Evolutionary conservation across 257 asterid species (phyloP), one percentile per base, ranked within the genome.

Genomic region (Ophiorrhiza pumila): DNA sequence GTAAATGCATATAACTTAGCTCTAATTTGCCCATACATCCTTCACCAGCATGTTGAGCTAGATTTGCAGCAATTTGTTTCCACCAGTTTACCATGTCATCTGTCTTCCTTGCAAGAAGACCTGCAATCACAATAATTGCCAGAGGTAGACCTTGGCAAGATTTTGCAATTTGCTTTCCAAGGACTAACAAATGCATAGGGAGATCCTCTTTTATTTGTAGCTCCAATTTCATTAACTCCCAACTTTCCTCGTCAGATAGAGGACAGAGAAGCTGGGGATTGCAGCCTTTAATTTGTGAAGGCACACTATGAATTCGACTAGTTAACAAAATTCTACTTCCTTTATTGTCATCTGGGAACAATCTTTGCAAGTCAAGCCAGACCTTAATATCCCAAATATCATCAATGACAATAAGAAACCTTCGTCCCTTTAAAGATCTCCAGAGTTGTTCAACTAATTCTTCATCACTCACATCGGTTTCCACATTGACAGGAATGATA

Each of bases 101-200:
- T 80, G 77, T 15, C 25, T 74, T 79, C 68, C 80, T 46, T 63
- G 29, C 25, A 43, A 80, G 80, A 58, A 80, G 68, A 25, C 87
- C 84, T 6, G 80, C 73, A 18, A 83, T 69, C 27, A 83, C 84
- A 57, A 80, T 79, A 45, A 80, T 72, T 9, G 87, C 83, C 9
- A 83, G 73, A 9, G 83, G 85, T 20, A 83, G 78, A 29, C 85
- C 85, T 25, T 70, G 60, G 35, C 87, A 83, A 72, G 76, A 78
- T 34, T 75, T 69, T 1, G 79, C 85, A 45, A 83, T 83, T 23
- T 65, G 72, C 25, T 39, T 66, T 13, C 87, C 87, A 29, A 80
- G 42, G 15, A 69, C 77, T 53, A 43, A 76, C 35, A 83, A 59
- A 71, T 75, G 81, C 4, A 58, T 25, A 47, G 83, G 85, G 75